These are phyloP conservation scores for Trypanosoma platydactyli DNA, from an alignment of 208 protist species.

Conservation along the genomic window DNA sequence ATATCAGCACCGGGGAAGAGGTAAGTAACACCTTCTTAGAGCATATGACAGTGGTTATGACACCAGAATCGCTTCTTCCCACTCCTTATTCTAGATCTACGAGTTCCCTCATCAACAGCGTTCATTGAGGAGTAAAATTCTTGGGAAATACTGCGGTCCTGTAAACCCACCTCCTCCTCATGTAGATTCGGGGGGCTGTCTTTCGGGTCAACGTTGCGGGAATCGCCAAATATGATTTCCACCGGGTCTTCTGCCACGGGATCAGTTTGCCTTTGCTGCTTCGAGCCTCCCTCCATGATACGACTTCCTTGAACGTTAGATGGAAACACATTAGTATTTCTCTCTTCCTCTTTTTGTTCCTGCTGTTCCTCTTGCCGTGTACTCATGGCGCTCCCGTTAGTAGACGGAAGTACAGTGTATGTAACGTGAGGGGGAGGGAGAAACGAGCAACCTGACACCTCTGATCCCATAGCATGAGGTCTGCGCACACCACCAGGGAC, in stretches of 20 bases:
- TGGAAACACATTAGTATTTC: background rate
- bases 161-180: background rate
- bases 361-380: background rate
- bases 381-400: background rate
- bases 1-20: constrained; percentile 1
- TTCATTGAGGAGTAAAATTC: background rate
- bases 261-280: background rate
- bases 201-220: background rate
- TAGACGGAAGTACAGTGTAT: background rate
- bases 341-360: background rate
- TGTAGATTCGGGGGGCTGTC: background rate
- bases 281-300: background rate
- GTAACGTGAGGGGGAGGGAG: background rate
- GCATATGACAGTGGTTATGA: constrained; percentile 8
- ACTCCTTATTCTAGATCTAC: background rate
- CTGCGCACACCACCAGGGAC: background rate
- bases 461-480: background rate
- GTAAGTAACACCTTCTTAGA: constrained; percentile 7
- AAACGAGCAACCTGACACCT: background rate
- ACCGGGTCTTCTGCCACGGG: constrained; percentile 8
- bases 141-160: background rate
- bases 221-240: background rate
- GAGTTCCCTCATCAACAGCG: background rate
- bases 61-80: background rate
- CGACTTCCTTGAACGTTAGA: background rate